phyloP scores from a whole-genome alignment of 2,329 filamentous ascomycete genomes.

The Fusarium odoratissimum region DNA sequence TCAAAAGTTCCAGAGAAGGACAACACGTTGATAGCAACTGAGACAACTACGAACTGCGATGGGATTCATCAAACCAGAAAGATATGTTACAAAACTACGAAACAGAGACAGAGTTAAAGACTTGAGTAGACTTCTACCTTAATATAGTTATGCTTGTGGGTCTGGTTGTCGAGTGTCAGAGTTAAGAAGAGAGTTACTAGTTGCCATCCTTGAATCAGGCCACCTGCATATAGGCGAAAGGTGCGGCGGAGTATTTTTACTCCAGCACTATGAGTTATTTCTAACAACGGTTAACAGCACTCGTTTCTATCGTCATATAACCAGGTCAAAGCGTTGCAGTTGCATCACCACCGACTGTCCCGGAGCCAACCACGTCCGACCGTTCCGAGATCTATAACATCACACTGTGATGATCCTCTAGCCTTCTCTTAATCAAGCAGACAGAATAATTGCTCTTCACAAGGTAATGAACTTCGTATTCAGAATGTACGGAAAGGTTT shows the following conservation, averaged over 20 bases:
- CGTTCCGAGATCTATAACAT: not conserved
- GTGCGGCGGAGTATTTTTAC: rapidly evolving
- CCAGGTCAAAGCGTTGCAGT: not conserved
- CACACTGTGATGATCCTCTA: not conserved
- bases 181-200: rapidly evolving
- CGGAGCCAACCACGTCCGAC: not conserved
- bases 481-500: not conserved
- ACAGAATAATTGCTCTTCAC: not conserved
- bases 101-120: not conserved
- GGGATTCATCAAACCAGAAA: too few species aligned
- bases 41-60: not conserved
- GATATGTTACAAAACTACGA: rapidly evolving
- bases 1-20: not conserved
- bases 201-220: not conserved
- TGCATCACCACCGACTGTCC: not conserved
- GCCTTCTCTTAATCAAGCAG: not conserved
- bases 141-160: not conserved
- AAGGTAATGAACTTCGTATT: not conserved
- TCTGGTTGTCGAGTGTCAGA: not conserved
- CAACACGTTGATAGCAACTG: not conserved
- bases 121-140: rapidly evolving
- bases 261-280: rapidly evolving
- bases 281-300: rapidly evolving
- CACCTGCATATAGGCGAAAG: not conserved
- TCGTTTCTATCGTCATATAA: not conserved